Percentiles rank a stretch among this genome's conserved stretches.
phyloP scores from a whole-genome alignment of 805 yeast species.

The Cyberlindnera japonica region DNA sequence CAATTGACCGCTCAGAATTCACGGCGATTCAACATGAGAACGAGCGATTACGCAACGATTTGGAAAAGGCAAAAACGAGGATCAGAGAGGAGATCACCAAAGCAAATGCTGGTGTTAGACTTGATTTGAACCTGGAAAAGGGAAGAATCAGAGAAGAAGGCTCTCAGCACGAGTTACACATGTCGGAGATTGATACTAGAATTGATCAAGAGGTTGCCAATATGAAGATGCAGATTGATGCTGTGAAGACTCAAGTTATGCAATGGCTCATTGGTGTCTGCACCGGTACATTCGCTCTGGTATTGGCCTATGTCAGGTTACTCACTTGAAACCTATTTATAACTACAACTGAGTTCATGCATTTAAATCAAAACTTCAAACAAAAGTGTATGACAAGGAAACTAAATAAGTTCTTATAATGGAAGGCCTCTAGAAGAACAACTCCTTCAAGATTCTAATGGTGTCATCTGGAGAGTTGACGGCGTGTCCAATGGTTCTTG shows the following conservation, averaged over 20 bases:
- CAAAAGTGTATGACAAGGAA: no score
- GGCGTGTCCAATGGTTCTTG: slow-evolving; percentile 94
- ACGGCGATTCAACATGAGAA: slow-evolving; percentile 80
- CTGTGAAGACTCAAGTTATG: slow-evolving; percentile 93
- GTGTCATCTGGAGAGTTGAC: slow-evolving; percentile 91
- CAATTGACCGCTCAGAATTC: slow-evolving; percentile 83
- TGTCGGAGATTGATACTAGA: slow-evolving; percentile 91
- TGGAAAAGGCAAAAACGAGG: slow-evolving; percentile 80
- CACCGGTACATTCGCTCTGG: slow-evolving; percentile 95
- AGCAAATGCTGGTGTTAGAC: slow-evolving; percentile 82
- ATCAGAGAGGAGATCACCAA: slow-evolving; percentile 89
- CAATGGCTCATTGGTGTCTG: slow-evolving; percentile 99
- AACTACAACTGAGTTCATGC: no score
- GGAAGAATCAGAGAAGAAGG: slow-evolving; percentile 94
- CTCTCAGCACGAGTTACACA: slow-evolving; percentile 86
- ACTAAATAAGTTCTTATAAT: not conserved
- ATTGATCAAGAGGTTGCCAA: slow-evolving; percentile 94
- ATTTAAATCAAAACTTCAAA: no score
- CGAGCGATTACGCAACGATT: slow-evolving; percentile 75
- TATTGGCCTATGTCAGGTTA: slow-evolving; percentile 86
- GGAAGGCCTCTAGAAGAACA: slow-evolving; percentile 41
- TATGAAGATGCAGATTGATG: slow-evolving; percentile 92
- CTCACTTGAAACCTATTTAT: slow-evolving; percentile 41
- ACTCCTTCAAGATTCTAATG: slow-evolving; percentile 74
- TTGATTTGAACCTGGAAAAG: slow-evolving; percentile 89